Evolutionary conservation across 441 rosid genomes (phyloP).

Genomic region (Bocquillonia castaneifolia): DNA sequence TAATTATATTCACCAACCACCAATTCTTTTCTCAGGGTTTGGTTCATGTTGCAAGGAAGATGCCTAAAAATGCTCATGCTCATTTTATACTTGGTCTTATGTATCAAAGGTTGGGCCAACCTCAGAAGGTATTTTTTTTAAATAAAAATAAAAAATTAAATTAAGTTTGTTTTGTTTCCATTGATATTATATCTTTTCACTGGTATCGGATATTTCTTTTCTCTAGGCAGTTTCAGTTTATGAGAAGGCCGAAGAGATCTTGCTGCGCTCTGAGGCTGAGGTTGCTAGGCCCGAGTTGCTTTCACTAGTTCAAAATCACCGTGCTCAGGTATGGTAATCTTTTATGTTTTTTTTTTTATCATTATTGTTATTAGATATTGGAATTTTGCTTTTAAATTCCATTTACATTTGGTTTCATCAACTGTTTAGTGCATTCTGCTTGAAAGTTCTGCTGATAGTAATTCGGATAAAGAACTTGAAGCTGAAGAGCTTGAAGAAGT

Average conservation of each 20-base stretch:
- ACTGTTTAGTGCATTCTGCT: slow-evolving; percentile 64
- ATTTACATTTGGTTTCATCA: slow-evolving; percentile 7
- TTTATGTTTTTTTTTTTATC: background rate
- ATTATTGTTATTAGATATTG: background rate
- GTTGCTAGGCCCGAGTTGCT: slow-evolving; percentile 87
- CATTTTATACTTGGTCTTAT: slow-evolving; percentile 91
- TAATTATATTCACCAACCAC: too few species aligned
- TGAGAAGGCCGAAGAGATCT: slow-evolving; percentile 88
- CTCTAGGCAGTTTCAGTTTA: slow-evolving; percentile 73
- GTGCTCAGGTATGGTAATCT: slow-evolving; percentile 65
- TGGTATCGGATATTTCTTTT: slow-evolving; percentile 14
- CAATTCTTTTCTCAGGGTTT: slow-evolving; percentile 50
- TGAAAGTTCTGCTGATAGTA: slow-evolving; percentile 55
- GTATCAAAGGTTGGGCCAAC: slow-evolving; percentile 87
- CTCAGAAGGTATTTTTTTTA: slow-evolving; percentile 64
- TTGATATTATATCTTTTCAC: slow-evolving; percentile 9
- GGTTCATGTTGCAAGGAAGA: slow-evolving; percentile 87
- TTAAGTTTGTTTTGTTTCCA: background rate
- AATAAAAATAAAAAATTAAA: too few species aligned
- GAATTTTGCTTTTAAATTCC: background rate
- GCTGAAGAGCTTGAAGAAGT: slow-evolving; percentile 68
- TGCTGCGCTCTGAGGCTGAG: slow-evolving; percentile 68
- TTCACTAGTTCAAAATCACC: slow-evolving; percentile 85
- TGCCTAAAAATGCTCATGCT: slow-evolving; percentile 94
- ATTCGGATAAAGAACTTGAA: slow-evolving; percentile 71